Evolutionary conservation across 768 basidiomycete genomes (phyloP).

Genomic region (Tylopilus plumbeoviolaceoides): DNA sequence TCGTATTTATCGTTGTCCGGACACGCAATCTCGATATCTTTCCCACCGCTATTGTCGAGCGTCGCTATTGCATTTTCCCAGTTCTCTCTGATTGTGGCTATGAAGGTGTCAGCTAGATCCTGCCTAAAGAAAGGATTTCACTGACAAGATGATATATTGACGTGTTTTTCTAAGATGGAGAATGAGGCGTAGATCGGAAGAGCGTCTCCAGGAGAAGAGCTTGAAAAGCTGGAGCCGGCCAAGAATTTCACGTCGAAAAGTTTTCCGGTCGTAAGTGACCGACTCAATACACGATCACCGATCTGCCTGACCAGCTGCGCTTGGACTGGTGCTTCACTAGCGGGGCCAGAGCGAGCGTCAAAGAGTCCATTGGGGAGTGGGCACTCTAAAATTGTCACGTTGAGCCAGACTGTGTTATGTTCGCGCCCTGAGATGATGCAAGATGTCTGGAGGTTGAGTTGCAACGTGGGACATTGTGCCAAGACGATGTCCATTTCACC

Average conservation of each 20-base stretch:
- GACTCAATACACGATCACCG: conserved; percentile 4
- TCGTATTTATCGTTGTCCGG: conserved; percentile 16
- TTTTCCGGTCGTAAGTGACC: conserved; percentile 17
- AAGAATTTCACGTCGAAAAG: conserved; percentile 21
- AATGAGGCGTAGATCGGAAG: conserved; percentile 15
- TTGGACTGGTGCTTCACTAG: neutral
- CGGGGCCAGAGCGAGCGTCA: neutral
- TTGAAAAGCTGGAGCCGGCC: neutral
- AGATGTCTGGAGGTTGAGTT: neutral
- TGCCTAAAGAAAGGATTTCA: neutral
- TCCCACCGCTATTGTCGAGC: neutral
- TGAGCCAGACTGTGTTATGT: conserved; percentile 6
- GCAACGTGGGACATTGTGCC: neutral
- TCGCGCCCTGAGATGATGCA: neutral
- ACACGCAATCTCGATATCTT: conserved; percentile 4
- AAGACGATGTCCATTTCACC: conserved; percentile 1
- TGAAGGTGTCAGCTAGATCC: neutral
- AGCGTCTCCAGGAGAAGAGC: neutral
- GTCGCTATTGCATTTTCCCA: conserved; percentile 8
- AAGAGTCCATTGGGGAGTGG: conserved; percentile 18
- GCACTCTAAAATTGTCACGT: conserved; percentile 13
- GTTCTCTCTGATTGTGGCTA: conserved; percentile 8
- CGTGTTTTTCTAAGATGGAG: conserved; percentile 8
- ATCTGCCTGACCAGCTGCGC: conserved; percentile 3
- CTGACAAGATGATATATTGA: conserved; percentile 11